phyloP scores from a whole-genome alignment of 2,329 filamentous ascomycete genomes.

The Penicillium sp. region DNA sequence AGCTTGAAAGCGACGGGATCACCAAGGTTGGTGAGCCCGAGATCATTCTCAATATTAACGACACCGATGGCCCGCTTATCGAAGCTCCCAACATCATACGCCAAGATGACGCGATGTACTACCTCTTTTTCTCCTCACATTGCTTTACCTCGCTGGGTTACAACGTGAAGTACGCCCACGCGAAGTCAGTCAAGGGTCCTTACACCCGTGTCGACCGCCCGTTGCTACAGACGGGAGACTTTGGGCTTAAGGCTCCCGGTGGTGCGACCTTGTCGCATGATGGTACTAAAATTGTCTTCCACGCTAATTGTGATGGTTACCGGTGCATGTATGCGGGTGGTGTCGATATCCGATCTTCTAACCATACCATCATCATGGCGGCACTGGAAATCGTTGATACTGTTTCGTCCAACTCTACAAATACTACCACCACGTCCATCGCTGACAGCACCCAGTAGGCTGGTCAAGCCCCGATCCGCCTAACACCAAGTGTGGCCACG shows the following conservation, averaged over 20 bases:
- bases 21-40: slow-evolving; percentile 55
- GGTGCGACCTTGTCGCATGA: slow-evolving; percentile 32
- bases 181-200: slow-evolving; percentile 41
- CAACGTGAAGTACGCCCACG: slow-evolving; percentile 62
- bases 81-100: slow-evolving; percentile 60
- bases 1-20: slow-evolving; percentile 50
- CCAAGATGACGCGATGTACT: slow-evolving; percentile 50
- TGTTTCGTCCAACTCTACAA: slow-evolving; percentile 6
- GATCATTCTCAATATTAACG: slow-evolving; percentile 64
- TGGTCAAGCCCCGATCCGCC: neutral
- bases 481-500: neutral
- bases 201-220: slow-evolving; percentile 38
- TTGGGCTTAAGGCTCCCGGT: slow-evolving; percentile 30
- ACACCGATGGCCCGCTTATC: slow-evolving; percentile 63
- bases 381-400: slow-evolving; percentile 13
- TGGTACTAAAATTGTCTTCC: slow-evolving; percentile 36
- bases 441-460: neutral
- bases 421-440: slow-evolving; percentile 4
- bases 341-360: slow-evolving; percentile 27
- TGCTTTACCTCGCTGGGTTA: slow-evolving; percentile 60
- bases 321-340: slow-evolving; percentile 35
- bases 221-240: slow-evolving; percentile 39
- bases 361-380: slow-evolving; percentile 20
- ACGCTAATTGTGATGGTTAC: slow-evolving; percentile 31
- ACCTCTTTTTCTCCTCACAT: slow-evolving; percentile 64